These are phyloP conservation scores for Populus hybrid DNA, from an alignment of 441 rosid species.

Conservation along the genomic window DNA sequence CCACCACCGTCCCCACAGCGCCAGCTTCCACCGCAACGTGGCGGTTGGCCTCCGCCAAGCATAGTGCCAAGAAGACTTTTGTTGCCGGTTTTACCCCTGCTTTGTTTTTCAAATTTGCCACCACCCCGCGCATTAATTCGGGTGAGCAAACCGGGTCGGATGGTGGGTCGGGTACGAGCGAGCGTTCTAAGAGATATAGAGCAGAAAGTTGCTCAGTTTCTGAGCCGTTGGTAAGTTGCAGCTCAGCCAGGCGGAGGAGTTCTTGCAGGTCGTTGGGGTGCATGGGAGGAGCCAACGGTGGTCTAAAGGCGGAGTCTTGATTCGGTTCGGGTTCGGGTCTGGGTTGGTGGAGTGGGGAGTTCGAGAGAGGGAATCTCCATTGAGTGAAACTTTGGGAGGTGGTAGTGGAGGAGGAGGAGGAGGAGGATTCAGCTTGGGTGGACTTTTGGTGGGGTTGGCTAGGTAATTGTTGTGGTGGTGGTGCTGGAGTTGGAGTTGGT, in stretches of 20 bases:
- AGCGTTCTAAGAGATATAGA: constrained; percentile 62
- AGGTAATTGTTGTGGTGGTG: not conserved
- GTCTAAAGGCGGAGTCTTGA: constrained; percentile 12
- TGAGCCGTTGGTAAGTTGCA: constrained; percentile 53
- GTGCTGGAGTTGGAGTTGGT: constrained; percentile 16
- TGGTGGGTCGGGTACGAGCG: constrained; percentile 69
- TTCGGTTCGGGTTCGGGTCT: constrained; percentile 13
- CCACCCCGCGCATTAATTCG: constrained; percentile 63
- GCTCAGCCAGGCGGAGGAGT: constrained; percentile 62
- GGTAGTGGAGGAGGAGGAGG: constrained; percentile 69
- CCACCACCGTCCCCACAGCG: constrained; percentile 66
- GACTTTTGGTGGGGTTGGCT: constrained; percentile 13
- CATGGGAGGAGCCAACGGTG: constrained; percentile 33
- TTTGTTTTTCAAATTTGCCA: constrained; percentile 44
- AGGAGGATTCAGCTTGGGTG: constrained; percentile 31
- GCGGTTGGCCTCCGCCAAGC: constrained; percentile 66
- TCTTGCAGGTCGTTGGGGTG: constrained; percentile 45
- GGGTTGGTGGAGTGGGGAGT: constrained; percentile 38
- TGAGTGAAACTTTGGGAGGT: constrained; percentile 87
- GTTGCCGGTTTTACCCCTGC: constrained; percentile 60
- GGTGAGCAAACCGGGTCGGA: constrained; percentile 61
- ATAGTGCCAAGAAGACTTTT: constrained; percentile 63
- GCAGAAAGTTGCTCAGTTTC: constrained; percentile 59
- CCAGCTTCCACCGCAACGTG: constrained; percentile 77
- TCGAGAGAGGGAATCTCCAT: constrained; percentile 65